These are phyloP conservation scores for Microthyrium microscopicum DNA, from an alignment of 2,329 filamentous ascomycete genomes.

Conservation along the genomic window DNA sequence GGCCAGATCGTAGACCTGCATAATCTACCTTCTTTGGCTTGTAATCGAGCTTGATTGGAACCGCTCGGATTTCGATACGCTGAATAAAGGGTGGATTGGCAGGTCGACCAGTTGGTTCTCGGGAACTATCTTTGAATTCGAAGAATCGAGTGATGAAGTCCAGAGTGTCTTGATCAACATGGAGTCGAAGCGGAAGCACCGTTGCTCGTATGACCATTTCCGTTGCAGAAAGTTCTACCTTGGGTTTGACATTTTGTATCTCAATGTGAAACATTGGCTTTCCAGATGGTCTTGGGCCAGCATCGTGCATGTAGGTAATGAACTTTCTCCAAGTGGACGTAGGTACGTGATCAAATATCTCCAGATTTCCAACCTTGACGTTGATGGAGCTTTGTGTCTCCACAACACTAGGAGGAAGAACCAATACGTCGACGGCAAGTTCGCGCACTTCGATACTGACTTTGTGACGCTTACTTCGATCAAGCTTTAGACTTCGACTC, in stretches of 20 bases:
- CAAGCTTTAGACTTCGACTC: slow-evolving; percentile 50
- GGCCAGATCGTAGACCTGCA: slow-evolving; percentile 74
- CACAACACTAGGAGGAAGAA: slow-evolving; percentile 57
- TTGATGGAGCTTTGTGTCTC: slow-evolving; percentile 83
- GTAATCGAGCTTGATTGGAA: slow-evolving; percentile 81
- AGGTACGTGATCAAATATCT: slow-evolving; percentile 85
- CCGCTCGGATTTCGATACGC: slow-evolving; percentile 67
- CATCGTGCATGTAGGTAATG: slow-evolving; percentile 78
- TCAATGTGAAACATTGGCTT: slow-evolving; percentile 84
- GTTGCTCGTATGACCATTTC: slow-evolving; percentile 72
- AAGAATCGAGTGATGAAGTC: slow-evolving; percentile 97
- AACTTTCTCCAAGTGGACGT: slow-evolving; percentile 98
- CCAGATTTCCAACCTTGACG: slow-evolving; percentile 63
- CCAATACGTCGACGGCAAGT: slow-evolving; percentile 64
- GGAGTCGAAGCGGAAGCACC: slow-evolving; percentile 69
- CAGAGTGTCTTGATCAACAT: slow-evolving; percentile 92
- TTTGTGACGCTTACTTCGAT: slow-evolving; percentile 80
- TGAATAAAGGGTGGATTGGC: slow-evolving; percentile 57
- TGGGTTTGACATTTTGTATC: slow-evolving; percentile 71
- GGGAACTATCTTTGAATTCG: slow-evolving; percentile 92
- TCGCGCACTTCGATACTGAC: slow-evolving; percentile 87
- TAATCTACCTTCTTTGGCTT: slow-evolving; percentile 98
- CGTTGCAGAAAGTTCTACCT: slow-evolving; percentile 68
- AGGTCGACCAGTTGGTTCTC: slow-evolving; percentile 25
- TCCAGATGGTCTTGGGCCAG: slow-evolving; percentile 69